Evolutionary conservation across 2,329 filamentous ascomycete species (phyloP).

Genomic region (Lasiodiplodia gonubiensis): DNA sequence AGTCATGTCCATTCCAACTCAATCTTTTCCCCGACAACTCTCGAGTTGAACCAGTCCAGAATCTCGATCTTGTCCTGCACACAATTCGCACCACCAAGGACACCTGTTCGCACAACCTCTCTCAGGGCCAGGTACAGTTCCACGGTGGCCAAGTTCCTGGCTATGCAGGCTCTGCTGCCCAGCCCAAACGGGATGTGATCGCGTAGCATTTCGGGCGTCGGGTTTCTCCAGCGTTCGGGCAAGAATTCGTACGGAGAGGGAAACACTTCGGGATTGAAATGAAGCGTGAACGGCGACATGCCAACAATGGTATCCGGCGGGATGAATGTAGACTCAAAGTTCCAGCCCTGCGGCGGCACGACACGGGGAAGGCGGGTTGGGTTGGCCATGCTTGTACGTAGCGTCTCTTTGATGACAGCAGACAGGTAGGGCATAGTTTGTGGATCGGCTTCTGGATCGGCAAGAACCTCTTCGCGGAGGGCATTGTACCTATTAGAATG

Average conservation of each 20-base stretch:
- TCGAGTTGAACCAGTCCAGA: conserved; percentile 63
- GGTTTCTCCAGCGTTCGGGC: conserved; percentile 40
- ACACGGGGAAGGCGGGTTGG: conserved; percentile 36
- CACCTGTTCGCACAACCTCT: conserved; percentile 50
- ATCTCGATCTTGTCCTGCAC: conserved; percentile 53
- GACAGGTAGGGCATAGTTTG: conserved; percentile 40
- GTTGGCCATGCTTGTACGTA: conserved; percentile 41
- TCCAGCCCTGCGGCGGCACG: conserved; percentile 28
- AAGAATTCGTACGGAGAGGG: conserved; percentile 33
- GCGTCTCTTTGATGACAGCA: conserved; percentile 41
- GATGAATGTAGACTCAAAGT: conserved; percentile 35
- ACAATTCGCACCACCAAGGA: conserved; percentile 52
- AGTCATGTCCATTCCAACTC: conserved; percentile 38
- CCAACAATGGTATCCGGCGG: conserved; percentile 37
- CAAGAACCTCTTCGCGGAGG: conserved; percentile 44
- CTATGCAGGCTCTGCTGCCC: conserved; percentile 42
- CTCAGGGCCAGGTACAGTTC: conserved; percentile 43
- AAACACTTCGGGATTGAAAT: conserved; percentile 37
- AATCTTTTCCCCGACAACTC: conserved; percentile 57
- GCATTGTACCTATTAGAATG: conserved; percentile 38
- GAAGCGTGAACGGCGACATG: conserved; percentile 37
- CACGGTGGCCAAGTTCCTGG: conserved; percentile 39
- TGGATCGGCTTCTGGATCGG: conserved; percentile 33
- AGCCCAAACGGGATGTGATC: conserved; percentile 42
- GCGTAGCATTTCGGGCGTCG: conserved; percentile 41